Percentiles rank a stretch among this genome's conserved stretches.
Conservation (phyloP, 768 basidiomycete genomes). For the Leccinum subtestaceum region DNA sequence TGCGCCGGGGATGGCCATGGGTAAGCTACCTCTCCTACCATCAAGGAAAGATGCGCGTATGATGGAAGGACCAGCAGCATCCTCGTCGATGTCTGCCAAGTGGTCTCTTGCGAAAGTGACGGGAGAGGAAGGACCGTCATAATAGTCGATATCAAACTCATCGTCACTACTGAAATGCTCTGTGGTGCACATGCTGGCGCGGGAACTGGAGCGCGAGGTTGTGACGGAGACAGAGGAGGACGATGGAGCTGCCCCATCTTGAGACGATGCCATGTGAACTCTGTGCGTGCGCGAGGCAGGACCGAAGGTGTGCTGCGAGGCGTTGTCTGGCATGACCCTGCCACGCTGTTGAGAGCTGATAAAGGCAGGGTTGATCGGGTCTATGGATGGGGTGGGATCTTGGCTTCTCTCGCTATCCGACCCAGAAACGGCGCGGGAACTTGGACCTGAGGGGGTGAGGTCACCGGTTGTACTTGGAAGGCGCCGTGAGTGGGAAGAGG, state of each 20-base stretch:
- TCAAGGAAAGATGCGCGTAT: slow-evolving; percentile 19
- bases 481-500: slow-evolving; percentile 18
- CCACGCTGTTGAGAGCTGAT: slow-evolving; percentile 21
- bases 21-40: slow-evolving; percentile 52
- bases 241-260: slow-evolving; percentile 35
- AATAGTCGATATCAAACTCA: slow-evolving; percentile 42
- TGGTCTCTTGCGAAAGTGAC: slow-evolving; percentile 41
- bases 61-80: slow-evolving; percentile 26
- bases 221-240: slow-evolving; percentile 44
- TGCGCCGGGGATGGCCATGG: slow-evolving; percentile 56
- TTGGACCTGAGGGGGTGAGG: neutral
- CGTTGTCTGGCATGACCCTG: slow-evolving; percentile 37
- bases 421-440: slow-evolving; percentile 15
- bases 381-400: slow-evolving; percentile 37
- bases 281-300: slow-evolving; percentile 35
- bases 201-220: slow-evolving; percentile 35
- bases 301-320: slow-evolving; percentile 51
- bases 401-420: slow-evolving; percentile 35
- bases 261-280: slow-evolving; percentile 18
- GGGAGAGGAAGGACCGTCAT: slow-evolving; percentile 37
- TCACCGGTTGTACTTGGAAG: slow-evolving; percentile 5
- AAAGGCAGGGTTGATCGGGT: slow-evolving; percentile 25
- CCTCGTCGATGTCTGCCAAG: slow-evolving; percentile 36
- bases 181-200: slow-evolving; percentile 31
- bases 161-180: slow-evolving; percentile 48